Base-by-base conservation (phyloP, 2,329 filamentous ascomycete species). In the Fusarium anthophilum region DNA sequence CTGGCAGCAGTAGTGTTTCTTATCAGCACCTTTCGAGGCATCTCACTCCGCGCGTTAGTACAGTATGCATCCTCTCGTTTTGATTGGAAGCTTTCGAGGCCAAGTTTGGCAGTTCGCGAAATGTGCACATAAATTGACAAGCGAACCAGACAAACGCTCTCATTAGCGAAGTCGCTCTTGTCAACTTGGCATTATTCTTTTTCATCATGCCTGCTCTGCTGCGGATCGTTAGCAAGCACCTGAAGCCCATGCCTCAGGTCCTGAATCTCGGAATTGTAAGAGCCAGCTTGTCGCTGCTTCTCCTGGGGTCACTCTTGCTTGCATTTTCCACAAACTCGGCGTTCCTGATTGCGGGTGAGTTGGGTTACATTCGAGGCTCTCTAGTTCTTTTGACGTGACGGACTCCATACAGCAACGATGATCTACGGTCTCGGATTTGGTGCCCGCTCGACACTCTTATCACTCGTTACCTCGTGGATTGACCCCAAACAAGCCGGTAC, bases 341-440 rank as follows among this genome's bases (percentile, higher is more conserved):
- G 8, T 38, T 17, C 13, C 18, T 38, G 9, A 22, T 38, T 17
- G 13, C 32, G 5, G 18, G 18, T 26, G n/a, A 54, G 24, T 28
- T 6, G 4, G 9, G 6, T 22, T 28, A 3, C 18, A 3, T 14
- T 13, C 10, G 6, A 2, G 3, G 1, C 2, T 9, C 5, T 28
- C 50, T 4, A 38, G 6, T 28, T 54, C 18, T 13, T 22, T 24
- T 53, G 9, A 24, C 11, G 14, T 51, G 12, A 24, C 17, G 14
- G 20, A 28, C 10, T 54, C 10, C 8, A 28, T 28, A 22, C 10
- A 18, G 24, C 51, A 28, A 39, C 51, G 8, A n/a, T 13, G 24
- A 28, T 54, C 20, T 54, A 28, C 4, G 35, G 51, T 18, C 35
- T 54, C 24, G 35, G 32, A 22, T 28, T 39, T 26, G 35, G 20